phyloP scores from a whole-genome alignment of 495 filamentous ascomycete genomes.

The Acidiella bohemica region DNA sequence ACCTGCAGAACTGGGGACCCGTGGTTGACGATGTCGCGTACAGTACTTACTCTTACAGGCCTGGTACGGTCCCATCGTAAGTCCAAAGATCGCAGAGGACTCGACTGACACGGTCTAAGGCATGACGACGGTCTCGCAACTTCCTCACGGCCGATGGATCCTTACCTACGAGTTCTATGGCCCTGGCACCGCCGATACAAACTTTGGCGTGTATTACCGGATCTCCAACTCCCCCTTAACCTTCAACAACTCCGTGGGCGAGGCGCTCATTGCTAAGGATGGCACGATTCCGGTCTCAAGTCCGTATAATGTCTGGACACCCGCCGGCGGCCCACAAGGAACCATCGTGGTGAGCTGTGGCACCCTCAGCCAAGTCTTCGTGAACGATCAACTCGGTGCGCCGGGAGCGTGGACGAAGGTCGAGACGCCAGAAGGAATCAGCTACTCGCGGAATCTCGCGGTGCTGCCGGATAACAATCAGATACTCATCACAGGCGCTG shows the following conservation, averaged over 20 bases:
- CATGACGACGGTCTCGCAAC: constrained; percentile 48
- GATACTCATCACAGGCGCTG: constrained; percentile 13
- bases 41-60: constrained; percentile 45
- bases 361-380: constrained; percentile 39
- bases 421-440: constrained; percentile 32
- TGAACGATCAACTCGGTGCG: constrained; percentile 44
- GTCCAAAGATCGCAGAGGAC: too few species aligned
- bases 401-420: constrained; percentile 41
- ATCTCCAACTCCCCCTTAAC: constrained; percentile 38
- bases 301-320: constrained; percentile 29
- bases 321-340: constrained; percentile 24
- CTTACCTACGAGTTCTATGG: constrained; percentile 52
- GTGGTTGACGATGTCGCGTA: constrained; percentile 49
- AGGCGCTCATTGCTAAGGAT: constrained; percentile 34
- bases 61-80: too few species aligned
- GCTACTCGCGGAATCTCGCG: constrained; percentile 38
- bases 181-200: constrained; percentile 31
- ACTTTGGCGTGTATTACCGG: constrained; percentile 47
- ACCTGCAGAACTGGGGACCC: constrained; percentile 44
- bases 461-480: constrained; percentile 5
- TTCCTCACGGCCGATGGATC: constrained; percentile 49
- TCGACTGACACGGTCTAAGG: too few species aligned
- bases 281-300: constrained; percentile 37
- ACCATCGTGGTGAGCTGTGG: constrained; percentile 40
- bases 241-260: constrained; percentile 34